These are phyloP conservation scores for Albifimbria verrucaria DNA, from an alignment of 2,329 filamentous ascomycete species.

Conservation along the genomic window DNA sequence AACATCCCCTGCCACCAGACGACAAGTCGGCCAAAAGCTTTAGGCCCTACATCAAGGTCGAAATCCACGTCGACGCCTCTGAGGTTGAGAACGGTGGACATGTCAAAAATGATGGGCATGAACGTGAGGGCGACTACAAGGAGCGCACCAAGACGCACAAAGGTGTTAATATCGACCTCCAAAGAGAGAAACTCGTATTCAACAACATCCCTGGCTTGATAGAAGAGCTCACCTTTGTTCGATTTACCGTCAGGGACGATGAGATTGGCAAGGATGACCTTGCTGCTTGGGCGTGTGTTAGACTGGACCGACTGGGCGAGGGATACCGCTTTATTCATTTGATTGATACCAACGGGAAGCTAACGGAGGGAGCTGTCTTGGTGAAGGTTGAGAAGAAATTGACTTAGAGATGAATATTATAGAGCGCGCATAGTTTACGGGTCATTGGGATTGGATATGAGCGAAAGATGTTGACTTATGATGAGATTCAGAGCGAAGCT, in stretches of 20 bases:
- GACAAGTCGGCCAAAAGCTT: slow-evolving; percentile 55
- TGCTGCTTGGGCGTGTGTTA: slow-evolving; percentile 84
- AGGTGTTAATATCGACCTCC: slow-evolving; percentile 62
- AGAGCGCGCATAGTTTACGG: background rate
- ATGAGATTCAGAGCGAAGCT: too few species aligned
- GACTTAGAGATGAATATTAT: slow-evolving; percentile 6
- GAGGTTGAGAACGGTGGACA: slow-evolving; percentile 37
- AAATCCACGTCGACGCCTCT: slow-evolving; percentile 75
- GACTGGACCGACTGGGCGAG: slow-evolving; percentile 72
- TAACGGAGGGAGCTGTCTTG: slow-evolving; percentile 67
- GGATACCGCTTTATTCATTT: slow-evolving; percentile 79
- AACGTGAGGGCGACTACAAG: slow-evolving; percentile 48
- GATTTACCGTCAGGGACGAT: slow-evolving; percentile 86
- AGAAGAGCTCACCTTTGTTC: slow-evolving; percentile 68
- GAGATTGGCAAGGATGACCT: slow-evolving; percentile 75
- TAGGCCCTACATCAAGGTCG: slow-evolving; percentile 77
- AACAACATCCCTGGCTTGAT: slow-evolving; percentile 53
- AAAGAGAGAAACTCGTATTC: slow-evolving; percentile 56
- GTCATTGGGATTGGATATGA: too few species aligned
- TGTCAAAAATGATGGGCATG: slow-evolving; percentile 36
- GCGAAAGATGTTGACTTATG: slow-evolving; percentile 1
- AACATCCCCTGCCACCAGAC: slow-evolving; percentile 62
- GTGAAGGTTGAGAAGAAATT: slow-evolving; percentile 67
- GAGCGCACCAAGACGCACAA: slow-evolving; percentile 55
- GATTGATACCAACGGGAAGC: slow-evolving; percentile 63